A percentile compares a stretch with the other conserved stretches of the same genome.
These are phyloP conservation scores for Rhodotorula glutinis DNA, from an alignment of 1,284 basidiomycete genomes.

Conservation along the genomic window DNA sequence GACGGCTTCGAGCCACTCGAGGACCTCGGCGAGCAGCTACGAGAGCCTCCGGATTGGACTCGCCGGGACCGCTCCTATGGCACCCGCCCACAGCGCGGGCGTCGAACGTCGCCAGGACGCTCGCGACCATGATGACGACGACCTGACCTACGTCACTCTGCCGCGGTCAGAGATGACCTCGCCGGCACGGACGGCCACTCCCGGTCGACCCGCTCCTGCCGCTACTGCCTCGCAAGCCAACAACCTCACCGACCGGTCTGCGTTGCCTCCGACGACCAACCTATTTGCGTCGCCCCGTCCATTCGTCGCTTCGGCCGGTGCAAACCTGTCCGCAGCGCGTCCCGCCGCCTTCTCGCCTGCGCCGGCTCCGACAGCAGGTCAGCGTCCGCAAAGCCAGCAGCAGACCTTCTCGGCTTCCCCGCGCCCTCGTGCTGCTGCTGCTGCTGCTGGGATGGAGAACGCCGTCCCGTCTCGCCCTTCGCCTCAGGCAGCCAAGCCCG, in stretches of 20 bases:
- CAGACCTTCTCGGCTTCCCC: neutral
- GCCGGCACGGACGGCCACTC: slow-evolving; percentile 3
- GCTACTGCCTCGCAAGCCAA: neutral
- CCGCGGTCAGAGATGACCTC: slow-evolving; percentile 11
- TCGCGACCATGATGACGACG: slow-evolving; percentile 9
- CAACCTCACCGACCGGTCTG: neutral
- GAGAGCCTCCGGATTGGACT: slow-evolving; percentile 27
- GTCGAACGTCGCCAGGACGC: neutral
- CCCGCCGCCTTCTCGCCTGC: neutral
- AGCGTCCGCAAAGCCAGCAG: neutral
- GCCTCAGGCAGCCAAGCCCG: neutral
- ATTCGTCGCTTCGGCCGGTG: neutral
- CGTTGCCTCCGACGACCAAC: neutral
- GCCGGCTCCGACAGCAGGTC: too few relatives aligned
- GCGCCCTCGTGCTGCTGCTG: too few relatives aligned
- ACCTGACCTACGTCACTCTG: slow-evolving; percentile 30
- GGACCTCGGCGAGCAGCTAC: slow-evolving; percentile 6
- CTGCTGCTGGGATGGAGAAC: too few relatives aligned
- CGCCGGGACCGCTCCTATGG: neutral
- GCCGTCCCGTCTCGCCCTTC: neutral
- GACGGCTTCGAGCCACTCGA: slow-evolving; percentile 3
- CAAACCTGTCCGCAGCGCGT: neutral
- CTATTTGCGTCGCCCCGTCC: slow-evolving; percentile 2
- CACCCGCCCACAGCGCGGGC: neutral
- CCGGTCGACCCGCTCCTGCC: neutral